phyloP scores from a whole-genome alignment of 345 rosid species.

The Clarkia xantiana region DNA sequence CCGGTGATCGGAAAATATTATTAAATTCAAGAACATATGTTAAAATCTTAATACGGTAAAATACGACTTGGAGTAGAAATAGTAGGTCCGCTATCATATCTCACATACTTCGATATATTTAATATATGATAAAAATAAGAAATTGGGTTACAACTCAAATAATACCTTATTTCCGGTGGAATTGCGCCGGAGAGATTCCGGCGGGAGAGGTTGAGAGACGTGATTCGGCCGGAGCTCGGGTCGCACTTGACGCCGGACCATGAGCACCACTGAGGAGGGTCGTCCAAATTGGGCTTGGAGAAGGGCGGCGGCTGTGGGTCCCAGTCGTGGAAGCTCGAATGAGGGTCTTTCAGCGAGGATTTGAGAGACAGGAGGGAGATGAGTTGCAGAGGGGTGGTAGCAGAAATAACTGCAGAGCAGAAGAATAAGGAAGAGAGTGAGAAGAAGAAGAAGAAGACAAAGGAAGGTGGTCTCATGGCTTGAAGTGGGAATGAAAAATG shows the following conservation, averaged over 20 bases:
- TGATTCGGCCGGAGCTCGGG: slow-evolving; percentile 27
- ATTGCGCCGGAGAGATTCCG: slow-evolving; percentile 57
- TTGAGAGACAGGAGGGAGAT: slow-evolving; percentile 56
- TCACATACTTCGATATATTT: too few species aligned
- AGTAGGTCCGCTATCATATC: too few species aligned
- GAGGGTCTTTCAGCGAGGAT: slow-evolving; percentile 44
- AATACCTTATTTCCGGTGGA: slow-evolving; percentile 44
- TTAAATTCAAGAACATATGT: too few species aligned
- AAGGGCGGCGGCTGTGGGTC: slow-evolving; percentile 12
- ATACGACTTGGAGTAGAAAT: too few species aligned
- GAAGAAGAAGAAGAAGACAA: slow-evolving; percentile 19
- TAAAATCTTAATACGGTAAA: too few species aligned
- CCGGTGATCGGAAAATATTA: too few species aligned
- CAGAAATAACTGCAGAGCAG: slow-evolving; percentile 15
- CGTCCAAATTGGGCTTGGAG: slow-evolving; percentile 19
- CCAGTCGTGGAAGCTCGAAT: slow-evolving; percentile 52
- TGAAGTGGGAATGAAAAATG: too few species aligned
- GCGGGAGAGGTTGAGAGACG: slow-evolving; percentile 59
- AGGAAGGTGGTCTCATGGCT: slow-evolving; percentile 32
- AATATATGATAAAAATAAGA: too few species aligned
- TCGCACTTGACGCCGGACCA: slow-evolving; percentile 75
- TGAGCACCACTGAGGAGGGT: slow-evolving; percentile 51
- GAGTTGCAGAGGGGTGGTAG: slow-evolving; percentile 38
- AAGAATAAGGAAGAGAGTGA: slow-evolving; percentile 12
- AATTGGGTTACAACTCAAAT: too few species aligned